A percentile compares a stretch with the other conserved stretches of the same genome.
Conservation (phyloP, 2,329 filamentous ascomycete genomes). For the Arachnopeziza araneosa region DNA sequence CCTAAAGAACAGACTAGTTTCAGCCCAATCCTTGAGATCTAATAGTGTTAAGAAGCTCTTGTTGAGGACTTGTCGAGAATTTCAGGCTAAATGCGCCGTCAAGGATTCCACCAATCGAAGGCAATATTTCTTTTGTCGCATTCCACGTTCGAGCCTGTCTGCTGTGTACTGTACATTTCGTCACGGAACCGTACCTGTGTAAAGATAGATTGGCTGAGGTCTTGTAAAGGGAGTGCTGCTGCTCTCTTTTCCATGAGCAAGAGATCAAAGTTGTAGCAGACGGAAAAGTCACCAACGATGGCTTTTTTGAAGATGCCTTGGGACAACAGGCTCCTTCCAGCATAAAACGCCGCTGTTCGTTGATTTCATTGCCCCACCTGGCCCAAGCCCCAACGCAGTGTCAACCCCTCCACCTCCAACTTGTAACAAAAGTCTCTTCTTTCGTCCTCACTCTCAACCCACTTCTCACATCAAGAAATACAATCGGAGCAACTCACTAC, state of each 20-base stretch:
- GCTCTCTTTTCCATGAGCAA: background rate
- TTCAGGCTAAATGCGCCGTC: too few species aligned
- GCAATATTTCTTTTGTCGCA: too few species aligned
- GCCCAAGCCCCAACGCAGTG: background rate
- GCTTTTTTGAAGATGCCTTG: background rate
- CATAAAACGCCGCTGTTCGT: background rate
- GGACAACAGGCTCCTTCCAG: background rate
- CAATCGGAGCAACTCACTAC: background rate
- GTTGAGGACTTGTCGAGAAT: too few species aligned
- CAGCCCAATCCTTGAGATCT: too few species aligned
- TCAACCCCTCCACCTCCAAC: background rate
- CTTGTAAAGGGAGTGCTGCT: too few species aligned
- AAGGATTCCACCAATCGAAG: too few species aligned
- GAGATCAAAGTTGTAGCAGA: background rate
- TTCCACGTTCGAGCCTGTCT: too few species aligned
- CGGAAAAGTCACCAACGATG: background rate
- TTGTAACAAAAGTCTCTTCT: background rate
- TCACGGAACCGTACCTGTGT: too few species aligned
- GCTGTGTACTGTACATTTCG: too few species aligned
- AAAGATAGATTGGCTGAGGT: too few species aligned
- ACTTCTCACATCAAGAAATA: background rate
- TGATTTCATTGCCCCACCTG: background rate
- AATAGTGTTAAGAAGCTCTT: too few species aligned
- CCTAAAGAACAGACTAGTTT: too few species aligned
- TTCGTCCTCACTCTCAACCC: background rate